These are phyloP conservation scores for Cinnamomum micranthum DNA, from an alignment of 164 flowering plant species.

Conservation along the genomic window DNA sequence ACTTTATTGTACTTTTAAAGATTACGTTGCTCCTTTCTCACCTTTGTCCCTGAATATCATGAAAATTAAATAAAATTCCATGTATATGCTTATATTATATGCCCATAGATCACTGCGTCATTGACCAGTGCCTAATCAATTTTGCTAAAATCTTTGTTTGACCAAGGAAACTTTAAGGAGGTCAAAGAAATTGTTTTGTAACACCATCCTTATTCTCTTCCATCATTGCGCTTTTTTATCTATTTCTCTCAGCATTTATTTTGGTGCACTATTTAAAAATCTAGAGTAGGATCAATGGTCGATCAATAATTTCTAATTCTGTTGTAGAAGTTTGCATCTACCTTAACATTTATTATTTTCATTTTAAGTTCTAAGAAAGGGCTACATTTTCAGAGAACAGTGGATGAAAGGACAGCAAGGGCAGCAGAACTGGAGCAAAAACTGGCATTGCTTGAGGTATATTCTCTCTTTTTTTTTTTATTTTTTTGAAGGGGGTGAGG, in stretches of 20 bases:
- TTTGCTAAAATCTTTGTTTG: too few species aligned
- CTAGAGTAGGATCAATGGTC: not conserved
- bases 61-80: too few species aligned
- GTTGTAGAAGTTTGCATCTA: not conserved
- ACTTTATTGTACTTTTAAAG: not conserved
- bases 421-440: slow-evolving; percentile 90
- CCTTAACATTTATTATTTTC: not conserved
- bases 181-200: not conserved
- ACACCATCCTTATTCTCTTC: not conserved
- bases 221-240: not conserved
- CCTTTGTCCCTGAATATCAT: too few species aligned
- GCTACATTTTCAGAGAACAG: slow-evolving; percentile 55
- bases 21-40: too few species aligned
- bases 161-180: too few species aligned
- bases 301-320: not conserved
- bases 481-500: not conserved
- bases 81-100: too few species aligned
- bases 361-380: slow-evolving; percentile 6
- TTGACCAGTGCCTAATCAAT: too few species aligned
- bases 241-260: not conserved
- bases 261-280: not conserved
- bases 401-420: slow-evolving; percentile 86
- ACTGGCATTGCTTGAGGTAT: slow-evolving; percentile 88
- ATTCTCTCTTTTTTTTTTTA: not conserved
- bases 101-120: too few species aligned